phyloP scores from a whole-genome alignment of 192 early-diverging fungal species.

The Fimicolochytrium jonesii region DNA sequence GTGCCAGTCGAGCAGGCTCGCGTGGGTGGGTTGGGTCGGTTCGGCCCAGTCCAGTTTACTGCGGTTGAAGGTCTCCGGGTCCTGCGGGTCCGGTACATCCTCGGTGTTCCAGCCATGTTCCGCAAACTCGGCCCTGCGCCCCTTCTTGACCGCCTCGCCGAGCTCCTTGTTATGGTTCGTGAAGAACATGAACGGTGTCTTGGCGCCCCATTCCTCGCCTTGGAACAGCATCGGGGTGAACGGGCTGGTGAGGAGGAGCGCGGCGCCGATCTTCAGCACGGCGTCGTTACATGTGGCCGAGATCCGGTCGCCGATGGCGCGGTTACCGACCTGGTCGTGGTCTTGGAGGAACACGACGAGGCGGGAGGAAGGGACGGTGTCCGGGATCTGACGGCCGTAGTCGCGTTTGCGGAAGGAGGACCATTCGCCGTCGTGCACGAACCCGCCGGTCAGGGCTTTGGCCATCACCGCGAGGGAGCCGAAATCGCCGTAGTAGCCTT shows the following conservation, averaged over 20 bases:
- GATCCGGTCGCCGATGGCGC: slow-evolving; percentile 29
- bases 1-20: slow-evolving; percentile 18
- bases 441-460: slow-evolving; percentile 22
- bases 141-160: slow-evolving; percentile 25
- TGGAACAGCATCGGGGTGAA: slow-evolving; percentile 33
- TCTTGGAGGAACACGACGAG: slow-evolving; percentile 28
- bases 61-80: slow-evolving; percentile 22
- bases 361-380: slow-evolving; percentile 18
- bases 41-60: slow-evolving; percentile 28
- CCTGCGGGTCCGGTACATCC: slow-evolving; percentile 28
- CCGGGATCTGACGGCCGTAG: slow-evolving; percentile 20
- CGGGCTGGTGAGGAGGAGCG: slow-evolving; percentile 22
- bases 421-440: slow-evolving; percentile 33
- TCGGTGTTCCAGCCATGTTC: slow-evolving; percentile 32
- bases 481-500: slow-evolving; percentile 33
- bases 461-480: slow-evolving; percentile 24
- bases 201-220: slow-evolving; percentile 31
- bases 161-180: slow-evolving; percentile 32
- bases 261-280: slow-evolving; percentile 18
- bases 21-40: neutral
- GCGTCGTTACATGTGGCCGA: slow-evolving; percentile 1
- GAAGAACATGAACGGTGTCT: slow-evolving; percentile 29
- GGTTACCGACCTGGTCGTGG: slow-evolving; percentile 34
- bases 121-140: slow-evolving; percentile 28
- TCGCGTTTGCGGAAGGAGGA: slow-evolving; percentile 24